Evolutionary conservation across 2,329 filamentous ascomycete genomes (phyloP), one percentile per base, ranked within the genome.

Genomic region (Emericellopsis atlantica): DNA sequence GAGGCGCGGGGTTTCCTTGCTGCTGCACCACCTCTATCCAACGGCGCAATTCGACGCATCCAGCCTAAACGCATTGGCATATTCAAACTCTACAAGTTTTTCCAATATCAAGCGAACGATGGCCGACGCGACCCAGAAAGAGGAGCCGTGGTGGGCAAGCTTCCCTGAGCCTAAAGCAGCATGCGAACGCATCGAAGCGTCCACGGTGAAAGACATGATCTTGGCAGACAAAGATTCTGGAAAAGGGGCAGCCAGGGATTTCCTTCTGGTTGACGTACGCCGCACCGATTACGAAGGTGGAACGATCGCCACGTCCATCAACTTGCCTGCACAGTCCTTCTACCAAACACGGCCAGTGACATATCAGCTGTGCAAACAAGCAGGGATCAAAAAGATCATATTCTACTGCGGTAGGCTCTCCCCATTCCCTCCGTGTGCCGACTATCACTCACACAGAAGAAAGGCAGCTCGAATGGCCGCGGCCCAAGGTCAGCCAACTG

Each of bases 391-490:
- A 5, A 59, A 54, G 18, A 54, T 67, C 3, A 65, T 73, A 9
- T 72, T 64, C 56, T 72, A 67, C 45, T 72, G 67, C 46, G 61
- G 68, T 70, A 54, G 43, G 59, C 12, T 12, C 26, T 29, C 26
- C 26, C 26, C 9, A 6, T 29, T 9, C 12, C 26, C 26, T 12
- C 26, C 12, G 26, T 12, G 26, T 12, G 12, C 12, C 26, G 26
- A 35, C 16, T 36, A 14, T 31, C 16, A 3, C 8, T 23, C 15
- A 37, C 8, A 24, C 15, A 14, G n/a, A 15, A 4, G 11, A 41
- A 41, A 78, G 74, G 67, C 3, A 77, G 74, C 2, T 76, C 70
- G 2, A 46, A 47, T 3, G 74, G 73, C 5, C 67, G 74, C 3
- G 75, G 73, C 4, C 67, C 61, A 3, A 62, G 74, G n/a, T 65